phyloP scores from a whole-genome alignment of 78 protist species.

The Tieghemostelium lacteum region DNA sequence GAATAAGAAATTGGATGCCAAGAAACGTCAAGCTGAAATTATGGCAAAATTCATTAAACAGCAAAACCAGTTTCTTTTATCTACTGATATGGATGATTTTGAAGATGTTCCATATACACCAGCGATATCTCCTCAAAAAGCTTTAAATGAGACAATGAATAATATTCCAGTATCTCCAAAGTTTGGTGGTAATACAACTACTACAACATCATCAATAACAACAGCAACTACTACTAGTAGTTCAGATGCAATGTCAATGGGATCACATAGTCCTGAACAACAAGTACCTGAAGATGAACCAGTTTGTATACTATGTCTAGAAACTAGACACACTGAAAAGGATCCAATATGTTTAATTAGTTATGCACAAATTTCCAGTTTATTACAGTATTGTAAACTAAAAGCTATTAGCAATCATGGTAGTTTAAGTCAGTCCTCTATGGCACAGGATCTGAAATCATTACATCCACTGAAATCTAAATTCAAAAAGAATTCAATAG shows the following conservation, averaged over 20 bases:
- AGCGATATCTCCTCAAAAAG: too few species aligned
- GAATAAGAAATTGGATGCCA: slow-evolving; percentile 33
- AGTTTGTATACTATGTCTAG: slow-evolving; percentile 38
- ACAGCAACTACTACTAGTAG: background rate
- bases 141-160: too few species aligned
- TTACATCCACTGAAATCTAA: too few species aligned
- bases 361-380: slow-evolving; percentile 11
- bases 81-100: background rate
- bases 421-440: too few species aligned
- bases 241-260: background rate
- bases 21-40: slow-evolving; percentile 76
- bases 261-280: background rate
- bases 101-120: slow-evolving; percentile 24
- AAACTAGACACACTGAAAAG: background rate
- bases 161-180: slow-evolving; percentile 16
- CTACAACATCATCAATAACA: background rate
- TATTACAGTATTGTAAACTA: slow-evolving; percentile 18
- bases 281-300: background rate
- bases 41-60: slow-evolving; percentile 58
- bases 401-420: background rate
- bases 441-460: too few species aligned
- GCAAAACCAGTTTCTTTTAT: slow-evolving; percentile 41
- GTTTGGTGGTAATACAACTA: background rate
- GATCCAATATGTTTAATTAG: slow-evolving; percentile 58
- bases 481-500: background rate